Conservation (phyloP, 1,284 basidiomycete species). For the Pseudozyma hubeiensis region DNA sequence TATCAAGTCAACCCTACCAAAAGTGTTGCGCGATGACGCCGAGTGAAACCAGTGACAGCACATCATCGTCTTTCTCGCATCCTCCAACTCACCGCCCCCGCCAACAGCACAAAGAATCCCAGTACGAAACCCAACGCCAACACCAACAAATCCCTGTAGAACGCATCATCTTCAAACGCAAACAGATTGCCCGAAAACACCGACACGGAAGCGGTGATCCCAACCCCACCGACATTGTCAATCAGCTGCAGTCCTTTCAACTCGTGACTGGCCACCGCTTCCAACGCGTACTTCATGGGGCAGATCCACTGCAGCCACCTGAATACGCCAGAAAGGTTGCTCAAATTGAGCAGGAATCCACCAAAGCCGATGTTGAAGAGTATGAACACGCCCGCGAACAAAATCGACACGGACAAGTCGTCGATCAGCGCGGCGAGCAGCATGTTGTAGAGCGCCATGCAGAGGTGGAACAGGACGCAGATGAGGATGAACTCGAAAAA, state of each 20-base stretch:
- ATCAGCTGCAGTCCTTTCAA: conserved; percentile 45
- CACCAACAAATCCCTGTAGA: conserved; percentile 56
- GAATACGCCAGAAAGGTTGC: conserved; percentile 45
- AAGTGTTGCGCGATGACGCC: too few relatives aligned
- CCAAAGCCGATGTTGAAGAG: conserved; percentile 61
- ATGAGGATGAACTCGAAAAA: conserved; percentile 62
- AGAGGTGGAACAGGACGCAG: conserved; percentile 47
- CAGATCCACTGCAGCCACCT: conserved; percentile 58
- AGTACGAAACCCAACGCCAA: conserved; percentile 50
- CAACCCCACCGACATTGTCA: conserved; percentile 44
- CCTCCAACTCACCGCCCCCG: conserved; percentile 32
- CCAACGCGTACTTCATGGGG: conserved; percentile 58
- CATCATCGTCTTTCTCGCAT: conserved; percentile 43
- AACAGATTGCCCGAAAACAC: conserved; percentile 51
- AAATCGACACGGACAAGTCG: conserved; percentile 51
- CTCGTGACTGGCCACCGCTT: conserved; percentile 57
- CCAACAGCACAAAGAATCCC: conserved; percentile 44
- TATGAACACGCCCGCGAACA: conserved; percentile 47
- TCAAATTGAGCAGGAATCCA: conserved; percentile 58
- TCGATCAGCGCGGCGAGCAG: conserved; percentile 47
- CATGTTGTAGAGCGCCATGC: conserved; percentile 55
- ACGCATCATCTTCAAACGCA: conserved; percentile 48
- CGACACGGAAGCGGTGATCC: conserved; percentile 31
- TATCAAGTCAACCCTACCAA: background rate
- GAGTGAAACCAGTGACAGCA: background rate